A percentile compares a stretch with the other conserved stretches of the same genome.
Conservation (phyloP, 139 green algal species). For the Eudorina sp. region DNA sequence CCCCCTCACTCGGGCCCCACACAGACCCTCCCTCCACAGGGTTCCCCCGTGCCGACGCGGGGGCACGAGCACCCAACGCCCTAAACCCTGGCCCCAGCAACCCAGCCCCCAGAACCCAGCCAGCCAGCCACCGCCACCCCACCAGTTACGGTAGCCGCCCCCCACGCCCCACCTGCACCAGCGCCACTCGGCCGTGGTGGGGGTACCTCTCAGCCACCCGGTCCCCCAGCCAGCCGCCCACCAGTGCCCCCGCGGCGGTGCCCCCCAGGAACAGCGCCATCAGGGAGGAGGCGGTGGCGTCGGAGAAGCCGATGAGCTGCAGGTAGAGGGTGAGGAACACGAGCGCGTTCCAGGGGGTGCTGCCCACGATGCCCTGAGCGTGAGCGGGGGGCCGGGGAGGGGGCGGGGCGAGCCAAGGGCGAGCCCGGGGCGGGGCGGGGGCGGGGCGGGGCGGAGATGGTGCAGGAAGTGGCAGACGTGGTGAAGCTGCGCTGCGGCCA, state of each 20-base stretch:
- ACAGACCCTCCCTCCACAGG: too few species aligned
- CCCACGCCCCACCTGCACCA: slow-evolving; percentile 59
- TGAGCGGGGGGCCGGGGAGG: slow-evolving; percentile 13
- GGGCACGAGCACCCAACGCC: too few species aligned
- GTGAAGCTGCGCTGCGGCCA: too few species aligned
- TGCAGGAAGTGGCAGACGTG: too few species aligned
- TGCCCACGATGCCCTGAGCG: slow-evolving; percentile 88
- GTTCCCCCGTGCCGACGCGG: too few species aligned
- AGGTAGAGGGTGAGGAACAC: slow-evolving; percentile 84
- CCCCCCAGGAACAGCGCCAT: slow-evolving; percentile 69
- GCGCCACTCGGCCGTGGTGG: slow-evolving; percentile 58
- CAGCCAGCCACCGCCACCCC: not conserved
- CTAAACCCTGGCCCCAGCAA: too few species aligned
- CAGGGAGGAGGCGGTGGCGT: slow-evolving; percentile 65
- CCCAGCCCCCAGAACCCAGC: too few species aligned
- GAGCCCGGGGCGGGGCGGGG: not conserved
- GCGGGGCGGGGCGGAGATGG: not conserved
- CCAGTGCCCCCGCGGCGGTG: slow-evolving; percentile 60
- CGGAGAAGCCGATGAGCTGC: slow-evolving; percentile 88
- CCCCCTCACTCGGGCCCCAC: too few species aligned
- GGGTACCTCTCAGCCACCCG: slow-evolving; percentile 48
- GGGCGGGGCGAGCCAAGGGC: not conserved
- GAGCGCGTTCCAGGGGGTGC: slow-evolving; percentile 87
- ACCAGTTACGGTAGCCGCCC: not conserved
- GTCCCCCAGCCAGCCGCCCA: slow-evolving; percentile 65